Evolutionary conservation across 2,329 filamentous ascomycete genomes (phyloP).

Genomic region (Beauveria asiatica): DNA sequence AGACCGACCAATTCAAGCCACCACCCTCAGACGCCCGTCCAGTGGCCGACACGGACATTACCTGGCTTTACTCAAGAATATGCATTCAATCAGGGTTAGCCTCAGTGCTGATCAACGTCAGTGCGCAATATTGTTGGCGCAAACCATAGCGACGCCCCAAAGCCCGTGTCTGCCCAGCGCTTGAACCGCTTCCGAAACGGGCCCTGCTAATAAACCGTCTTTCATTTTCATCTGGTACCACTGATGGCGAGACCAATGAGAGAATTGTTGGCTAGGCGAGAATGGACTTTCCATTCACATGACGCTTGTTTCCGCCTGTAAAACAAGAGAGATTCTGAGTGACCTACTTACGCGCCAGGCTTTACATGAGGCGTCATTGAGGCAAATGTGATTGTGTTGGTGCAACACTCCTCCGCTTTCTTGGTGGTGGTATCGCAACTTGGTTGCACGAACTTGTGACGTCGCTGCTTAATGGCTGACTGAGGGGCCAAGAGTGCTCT

Average conservation of each 20-base stretch:
- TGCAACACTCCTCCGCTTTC: background rate
- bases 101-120: background rate
- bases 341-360: background rate
- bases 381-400: background rate
- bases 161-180: background rate
- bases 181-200: background rate
- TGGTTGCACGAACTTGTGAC: constrained; percentile 1
- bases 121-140: background rate
- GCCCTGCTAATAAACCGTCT: background rate
- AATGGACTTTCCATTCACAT: background rate
- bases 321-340: background rate
- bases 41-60: background rate
- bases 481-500: background rate
- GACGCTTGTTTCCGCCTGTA: background rate
- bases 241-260: background rate
- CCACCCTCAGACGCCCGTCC: background rate
- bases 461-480: background rate
- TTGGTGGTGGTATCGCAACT: background rate
- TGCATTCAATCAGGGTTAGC: background rate
- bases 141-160: background rate
- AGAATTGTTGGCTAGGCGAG: background rate
- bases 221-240: background rate
- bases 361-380: background rate
- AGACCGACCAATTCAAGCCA: background rate
- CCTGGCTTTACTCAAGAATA: background rate